Evolutionary conservation across 2,329 filamentous ascomycete genomes (phyloP), one percentile per base, ranked within the genome.

Genomic region (Rhinocladiella similis): DNA sequence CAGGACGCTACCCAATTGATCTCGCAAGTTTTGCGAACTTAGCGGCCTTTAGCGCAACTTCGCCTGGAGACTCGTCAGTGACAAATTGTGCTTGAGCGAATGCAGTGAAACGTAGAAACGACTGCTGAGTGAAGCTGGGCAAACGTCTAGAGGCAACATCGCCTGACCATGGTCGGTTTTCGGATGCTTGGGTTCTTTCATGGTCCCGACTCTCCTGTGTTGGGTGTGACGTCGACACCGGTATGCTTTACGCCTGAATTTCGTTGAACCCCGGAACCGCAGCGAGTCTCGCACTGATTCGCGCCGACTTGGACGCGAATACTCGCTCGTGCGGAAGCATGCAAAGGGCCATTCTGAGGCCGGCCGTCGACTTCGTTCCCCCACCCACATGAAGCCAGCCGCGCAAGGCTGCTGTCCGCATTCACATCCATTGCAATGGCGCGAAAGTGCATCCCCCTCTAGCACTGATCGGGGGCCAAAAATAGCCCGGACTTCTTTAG

Each of bases 71-170:
- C 38, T 41, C 38, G 38, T 13, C 38, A 41, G 29, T 57, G 55
- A 57, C 55, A 57, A 57, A 57, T 53, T 45, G 18, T 53, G 55
- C 55, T 57, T 57, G 29, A 53, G 29, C 46, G 42, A 43, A 22
- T 46, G 25, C 41, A 53, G 25, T 19, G 18, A 41, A 41, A n/a
- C 38, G 6, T 41, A 4, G 5, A 41, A 13, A 19, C 38, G 38
- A 19, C 18, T 5, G 38, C 18, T 19, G 10, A 16, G 16, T 41
- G 10, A 41, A 12, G 3, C 38, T 41, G n/a, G n/a, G 29, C 29
- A 33, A 33, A 33, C 10, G 6, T 33, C 7, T 12, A 12, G 10
- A 9, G 3, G 29, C 29, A 4, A 33, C 29, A 33, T 33, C 29
- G 29, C 29, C 29, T 12, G 29, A 9, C 29, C 6, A 33, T 12